Evolutionary conservation across 768 basidiomycete genomes (phyloP), one percentile per base, ranked within the genome.

Genomic region (Mycena venus): DNA sequence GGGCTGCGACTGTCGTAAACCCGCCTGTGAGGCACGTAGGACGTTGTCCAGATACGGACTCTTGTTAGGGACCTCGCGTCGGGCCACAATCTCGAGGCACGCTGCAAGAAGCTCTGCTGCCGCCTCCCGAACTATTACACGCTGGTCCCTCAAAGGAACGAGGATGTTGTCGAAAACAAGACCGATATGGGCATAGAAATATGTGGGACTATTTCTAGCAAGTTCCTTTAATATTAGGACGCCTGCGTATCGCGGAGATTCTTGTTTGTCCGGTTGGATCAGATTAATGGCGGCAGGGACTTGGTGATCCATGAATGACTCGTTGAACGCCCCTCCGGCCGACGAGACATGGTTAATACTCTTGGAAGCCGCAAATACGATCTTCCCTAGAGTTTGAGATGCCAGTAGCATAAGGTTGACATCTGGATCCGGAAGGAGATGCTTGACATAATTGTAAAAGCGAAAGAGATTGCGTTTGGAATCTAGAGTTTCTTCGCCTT

Each of bases 201-300:
- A 93, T 9, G 88, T 91, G 0, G 96, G 94, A 75, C 94, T 97
- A 83, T 96, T 94, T 32, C 92, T 90, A 2, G 98, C 97, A 49
- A 99, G 88, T 83, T 98, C 97, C 84, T 97, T 97, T 44, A 99
- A 84, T 60, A 99, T 95, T 65, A 99, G 90, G 2, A 99, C 97
- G 0, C 97, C 97, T 0, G 96, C 96, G 83, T 98, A 98, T 68
- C 98, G 90, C 2, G 94, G 93, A 31, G 93, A 90, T 81, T 99
- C 98, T 73, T 91, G 89, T 74, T 92, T 92, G 82, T 95, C 95
- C 63, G 91, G 90, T 72, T 94, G 93, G 70, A 97, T 90, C 72
- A 95, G 85, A 75, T 93, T 93, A 34, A 97, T 93, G 7, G 96
- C 95, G 17, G 91, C 91, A 55, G 93, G 95, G 9, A 98, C 94